Evolutionary conservation across 441 rosid genomes (phyloP).

Genomic region (Omphalea diandra): DNA sequence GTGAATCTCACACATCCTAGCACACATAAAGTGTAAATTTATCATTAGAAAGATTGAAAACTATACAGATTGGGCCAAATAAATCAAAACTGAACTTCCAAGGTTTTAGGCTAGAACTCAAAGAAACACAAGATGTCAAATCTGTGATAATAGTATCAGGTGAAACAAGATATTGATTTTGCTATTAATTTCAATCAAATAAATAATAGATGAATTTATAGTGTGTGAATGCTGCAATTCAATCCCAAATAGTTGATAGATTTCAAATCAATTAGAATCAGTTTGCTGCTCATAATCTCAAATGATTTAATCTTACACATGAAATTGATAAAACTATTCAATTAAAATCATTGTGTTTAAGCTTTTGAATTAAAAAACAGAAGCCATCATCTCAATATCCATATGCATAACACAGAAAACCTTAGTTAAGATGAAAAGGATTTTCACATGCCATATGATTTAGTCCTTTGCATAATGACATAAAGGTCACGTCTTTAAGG

Average conservation of each 20-base stretch:
- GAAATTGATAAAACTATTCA: not conserved
- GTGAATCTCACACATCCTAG: constrained; percentile 77
- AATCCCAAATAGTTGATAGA: no score
- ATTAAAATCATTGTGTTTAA: not conserved
- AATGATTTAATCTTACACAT: not conserved
- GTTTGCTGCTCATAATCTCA: not conserved
- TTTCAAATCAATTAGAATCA: not conserved
- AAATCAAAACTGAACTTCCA: constrained; percentile 12
- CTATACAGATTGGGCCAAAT: not conserved
- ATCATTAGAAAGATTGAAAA: not conserved
- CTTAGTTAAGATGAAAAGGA: not conserved
- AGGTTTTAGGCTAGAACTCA: not conserved
- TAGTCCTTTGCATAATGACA: not conserved
- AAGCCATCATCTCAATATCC: not conserved
- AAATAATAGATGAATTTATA: not conserved
- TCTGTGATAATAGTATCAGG: not conserved
- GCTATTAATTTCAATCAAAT: not conserved
- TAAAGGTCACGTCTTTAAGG: not conserved
- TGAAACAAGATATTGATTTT: not conserved
- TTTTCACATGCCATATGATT: not conserved
- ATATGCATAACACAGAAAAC: not conserved
- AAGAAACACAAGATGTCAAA: not conserved
- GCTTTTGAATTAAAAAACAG: not conserved
- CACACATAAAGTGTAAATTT: constrained; percentile 38
- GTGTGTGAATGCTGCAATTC: no score